Evolutionary conservation across 805 yeast species (phyloP), one percentile per base, ranked within the genome.

Genomic region (Pichia cephalocereana): DNA sequence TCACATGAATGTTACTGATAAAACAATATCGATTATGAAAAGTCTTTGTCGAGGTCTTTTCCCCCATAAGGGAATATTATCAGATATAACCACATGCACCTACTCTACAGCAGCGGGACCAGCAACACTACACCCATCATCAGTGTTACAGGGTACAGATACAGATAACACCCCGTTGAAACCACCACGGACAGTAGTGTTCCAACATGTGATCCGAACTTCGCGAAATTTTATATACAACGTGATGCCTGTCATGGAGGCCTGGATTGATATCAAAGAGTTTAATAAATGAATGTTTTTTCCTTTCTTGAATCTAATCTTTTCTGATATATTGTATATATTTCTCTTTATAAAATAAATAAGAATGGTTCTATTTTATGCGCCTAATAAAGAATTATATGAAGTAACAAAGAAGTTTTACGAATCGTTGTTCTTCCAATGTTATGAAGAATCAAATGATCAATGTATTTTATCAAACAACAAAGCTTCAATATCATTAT

Each of bases 381-480:
- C 90, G 11, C 69, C 79, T 17, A 72, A 72, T 47, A 59, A 63
- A 27, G 61, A 60, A 15, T 61, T 76, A 37, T 76, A 72, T 49
- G 55, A 67, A 30, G 58, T 70, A 31, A 72, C 89, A 5, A 63
- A 75, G 34, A 58, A 63, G 27, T 87, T 86, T 67, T 87, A 86
- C 65, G 64, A 72, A 47, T 9, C 37, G 15, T 34, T 34, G 12
- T 14, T 10, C 6, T 34, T 34, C 37, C 8, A 34, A 34, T 15
- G 37, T 6, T 34, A 34, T 14, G 52, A 49, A 8, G 19, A 38
- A 7, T 36, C 46, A 9, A 6, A 28, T 6, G 31, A 18, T 7
- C 27, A 44, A 12, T 46, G 48, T 38, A 11, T 28, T 15, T 38
- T 46, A 15, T 43, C 48, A 12, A 38, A 31, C 28, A 41, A 32